Percentiles rank a stretch among this genome's conserved stretches.
Conservation (phyloP, 352 stramenopile genomes). For the Thalassiosira pacifica region DNA sequence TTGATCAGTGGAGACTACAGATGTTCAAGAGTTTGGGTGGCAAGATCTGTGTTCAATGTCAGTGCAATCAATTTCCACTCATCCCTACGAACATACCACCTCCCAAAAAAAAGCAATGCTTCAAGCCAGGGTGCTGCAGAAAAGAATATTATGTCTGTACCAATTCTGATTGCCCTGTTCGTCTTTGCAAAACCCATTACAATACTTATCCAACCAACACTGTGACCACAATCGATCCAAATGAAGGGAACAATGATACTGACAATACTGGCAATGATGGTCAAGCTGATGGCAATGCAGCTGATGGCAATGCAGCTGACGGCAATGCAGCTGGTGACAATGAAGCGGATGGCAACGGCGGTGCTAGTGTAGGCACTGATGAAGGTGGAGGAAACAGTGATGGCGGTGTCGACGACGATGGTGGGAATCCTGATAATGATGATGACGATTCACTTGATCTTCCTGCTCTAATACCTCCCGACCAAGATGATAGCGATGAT, state of each 20-base stretch:
- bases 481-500: background rate
- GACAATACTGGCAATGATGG: background rate
- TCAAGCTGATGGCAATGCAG: too few species aligned
- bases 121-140: background rate
- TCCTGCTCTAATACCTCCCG: background rate
- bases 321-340: too few species aligned
- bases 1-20: slow-evolving; percentile 21
- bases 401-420: background rate
- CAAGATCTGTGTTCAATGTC: slow-evolving; percentile 21
- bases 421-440: background rate
- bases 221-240: background rate
- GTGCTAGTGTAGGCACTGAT: too few species aligned
- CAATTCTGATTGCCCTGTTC: slow-evolving; percentile 1
- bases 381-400: background rate
- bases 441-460: background rate
- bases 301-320: too few species aligned
- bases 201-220: slow-evolving; percentile 1
- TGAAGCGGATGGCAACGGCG: too few species aligned
- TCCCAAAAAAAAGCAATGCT: slow-evolving; percentile 10
- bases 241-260: background rate
- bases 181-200: slow-evolving; percentile 22
- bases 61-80: slow-evolving; percentile 32
- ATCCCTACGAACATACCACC: background rate
- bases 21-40: slow-evolving; percentile 18
- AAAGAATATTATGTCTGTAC: slow-evolving; percentile 21